Percentiles rank a stretch among this genome's conserved stretches.
Evolutionary conservation across 148 eudicot species (phyloP).

Genomic region (Rhododendron mucronatum): DNA sequence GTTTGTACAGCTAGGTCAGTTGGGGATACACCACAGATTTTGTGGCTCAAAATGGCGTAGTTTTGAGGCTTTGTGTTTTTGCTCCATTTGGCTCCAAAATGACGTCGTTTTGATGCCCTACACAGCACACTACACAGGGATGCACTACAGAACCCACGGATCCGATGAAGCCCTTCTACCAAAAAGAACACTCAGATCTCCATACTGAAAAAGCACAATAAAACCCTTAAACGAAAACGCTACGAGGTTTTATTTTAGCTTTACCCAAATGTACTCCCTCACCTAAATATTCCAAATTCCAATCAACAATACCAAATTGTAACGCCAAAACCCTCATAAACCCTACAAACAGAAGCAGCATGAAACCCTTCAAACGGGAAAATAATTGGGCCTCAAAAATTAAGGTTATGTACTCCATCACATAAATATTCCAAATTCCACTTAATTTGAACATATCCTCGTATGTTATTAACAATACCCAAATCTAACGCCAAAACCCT

Average conservation of each 20-base stretch:
- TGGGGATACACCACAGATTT: no score
- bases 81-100: no score
- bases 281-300: neutral
- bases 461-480: neutral
- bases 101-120: no score
- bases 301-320: neutral
- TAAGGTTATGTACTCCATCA: neutral
- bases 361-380: neutral
- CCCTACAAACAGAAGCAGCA: neutral
- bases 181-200: neutral
- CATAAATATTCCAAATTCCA: neutral
- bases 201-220: neutral
- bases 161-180: no score
- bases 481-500: neutral
- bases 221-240: neutral
- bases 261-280: neutral
- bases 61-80: no score
- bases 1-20: no score
- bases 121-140: no score
- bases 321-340: neutral
- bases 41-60: no score
- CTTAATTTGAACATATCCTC: neutral
- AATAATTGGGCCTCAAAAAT: neutral
- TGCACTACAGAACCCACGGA: no score
- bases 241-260: neutral